A percentile compares a stretch with the other conserved stretches of the same genome.
phyloP scores from a whole-genome alignment of 2,329 filamentous ascomycete genomes.

The Ceratocystis eucalypticola region DNA sequence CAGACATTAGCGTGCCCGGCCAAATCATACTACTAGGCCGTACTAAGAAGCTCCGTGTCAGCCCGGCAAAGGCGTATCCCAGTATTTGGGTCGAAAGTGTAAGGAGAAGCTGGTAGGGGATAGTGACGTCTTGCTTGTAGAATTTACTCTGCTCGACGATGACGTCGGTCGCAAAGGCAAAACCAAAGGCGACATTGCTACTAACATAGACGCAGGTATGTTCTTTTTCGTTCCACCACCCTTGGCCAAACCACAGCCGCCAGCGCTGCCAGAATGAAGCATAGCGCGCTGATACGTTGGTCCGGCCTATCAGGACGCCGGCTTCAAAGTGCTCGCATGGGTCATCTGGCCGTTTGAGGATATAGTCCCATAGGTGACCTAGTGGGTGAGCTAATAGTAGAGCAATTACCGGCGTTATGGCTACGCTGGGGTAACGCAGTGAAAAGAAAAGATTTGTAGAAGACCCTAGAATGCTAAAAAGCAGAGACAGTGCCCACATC shows the following conservation, averaged over 20 bases:
- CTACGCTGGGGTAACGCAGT: slow-evolving; percentile 77
- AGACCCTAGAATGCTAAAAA: slow-evolving; percentile 70
- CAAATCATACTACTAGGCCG: slow-evolving; percentile 82
- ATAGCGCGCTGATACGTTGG: slow-evolving; percentile 16
- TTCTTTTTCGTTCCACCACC: slow-evolving; percentile 76
- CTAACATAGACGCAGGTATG: slow-evolving; percentile 81
- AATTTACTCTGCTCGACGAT: slow-evolving; percentile 85
- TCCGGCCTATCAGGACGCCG: slow-evolving; percentile 30
- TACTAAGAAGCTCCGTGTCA: slow-evolving; percentile 69
- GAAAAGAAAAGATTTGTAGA: slow-evolving; percentile 83
- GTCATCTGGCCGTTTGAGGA: slow-evolving; percentile 50
- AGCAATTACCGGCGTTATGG: slow-evolving; percentile 79
- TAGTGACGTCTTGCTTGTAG: slow-evolving; percentile 66
- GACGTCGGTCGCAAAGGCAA: slow-evolving; percentile 78
- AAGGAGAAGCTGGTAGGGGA: slow-evolving; percentile 67
- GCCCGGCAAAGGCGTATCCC: slow-evolving; percentile 73
- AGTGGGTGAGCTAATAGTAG: slow-evolving; percentile 73
- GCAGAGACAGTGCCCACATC: slow-evolving; percentile 70
- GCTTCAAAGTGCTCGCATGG: slow-evolving; percentile 36
- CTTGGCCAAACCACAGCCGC: slow-evolving; percentile 65
- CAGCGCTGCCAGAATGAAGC: slow-evolving; percentile 28
- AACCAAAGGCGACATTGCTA: slow-evolving; percentile 80
- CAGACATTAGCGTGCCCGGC: slow-evolving; percentile 78
- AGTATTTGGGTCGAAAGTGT: slow-evolving; percentile 77
- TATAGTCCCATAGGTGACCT: slow-evolving; percentile 63